These are phyloP conservation scores for Cryoendolithus antarcticus DNA, from an alignment of 2,329 filamentous ascomycete species.

Conservation along the genomic window DNA sequence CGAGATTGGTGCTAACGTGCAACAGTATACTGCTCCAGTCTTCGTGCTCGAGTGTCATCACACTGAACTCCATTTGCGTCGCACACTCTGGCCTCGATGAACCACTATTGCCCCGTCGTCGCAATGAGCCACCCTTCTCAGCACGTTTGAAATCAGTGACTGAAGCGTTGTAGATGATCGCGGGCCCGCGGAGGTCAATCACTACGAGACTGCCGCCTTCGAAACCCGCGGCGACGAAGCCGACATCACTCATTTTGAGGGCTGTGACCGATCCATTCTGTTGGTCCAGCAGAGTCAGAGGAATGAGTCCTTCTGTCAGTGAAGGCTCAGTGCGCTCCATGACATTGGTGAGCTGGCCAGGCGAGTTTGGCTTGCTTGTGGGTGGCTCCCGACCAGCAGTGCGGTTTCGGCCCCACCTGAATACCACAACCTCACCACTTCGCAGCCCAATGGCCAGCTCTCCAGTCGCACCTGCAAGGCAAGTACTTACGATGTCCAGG, in stretches of 20 bases:
- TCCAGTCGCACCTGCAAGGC: constrained; percentile 63
- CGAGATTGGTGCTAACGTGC: constrained; percentile 78
- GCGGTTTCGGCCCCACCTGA: constrained; percentile 75
- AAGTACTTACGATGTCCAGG: constrained; percentile 66
- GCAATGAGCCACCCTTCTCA: constrained; percentile 63
- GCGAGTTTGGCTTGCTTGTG: constrained; percentile 34
- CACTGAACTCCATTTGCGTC: constrained; percentile 75
- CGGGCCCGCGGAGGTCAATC: constrained; percentile 77
- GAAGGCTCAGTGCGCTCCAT: constrained; percentile 56
- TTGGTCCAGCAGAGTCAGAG: constrained; percentile 70
- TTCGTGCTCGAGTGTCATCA: constrained; percentile 87
- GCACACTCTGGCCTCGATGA: constrained; percentile 54
- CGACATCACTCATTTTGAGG: constrained; percentile 73
- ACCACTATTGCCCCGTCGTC: constrained; percentile 38
- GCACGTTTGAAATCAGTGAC: constrained; percentile 62
- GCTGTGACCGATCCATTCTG: constrained; percentile 70
- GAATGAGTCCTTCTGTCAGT: constrained; percentile 69
- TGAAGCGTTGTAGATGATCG: constrained; percentile 65
- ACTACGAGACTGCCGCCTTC: constrained; percentile 70
- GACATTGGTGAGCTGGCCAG: constrained; percentile 56
- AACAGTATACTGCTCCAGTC: constrained; percentile 88
- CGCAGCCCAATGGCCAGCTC: constrained; percentile 74
- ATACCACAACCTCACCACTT: constrained; percentile 76
- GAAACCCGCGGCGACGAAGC: constrained; percentile 79
- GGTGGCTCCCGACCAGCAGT: constrained; percentile 53